Evolutionary conservation across 345 rosid genomes (phyloP).

Genomic region (Camelina sativa): DNA sequence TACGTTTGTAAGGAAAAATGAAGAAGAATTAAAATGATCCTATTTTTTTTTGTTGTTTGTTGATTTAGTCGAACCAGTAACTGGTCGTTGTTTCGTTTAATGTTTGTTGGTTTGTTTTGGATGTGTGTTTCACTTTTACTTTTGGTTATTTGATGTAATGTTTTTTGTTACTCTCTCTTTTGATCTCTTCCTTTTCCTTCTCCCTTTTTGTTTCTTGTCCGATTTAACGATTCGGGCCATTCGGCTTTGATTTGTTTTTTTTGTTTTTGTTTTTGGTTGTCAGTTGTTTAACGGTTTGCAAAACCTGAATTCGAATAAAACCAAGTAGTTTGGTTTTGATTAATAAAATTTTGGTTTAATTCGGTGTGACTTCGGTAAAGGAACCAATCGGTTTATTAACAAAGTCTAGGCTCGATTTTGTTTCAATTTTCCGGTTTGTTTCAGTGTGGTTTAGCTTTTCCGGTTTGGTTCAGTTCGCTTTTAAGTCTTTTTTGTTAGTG

Average conservation of each 20-base stretch:
- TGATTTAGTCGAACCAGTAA: slow-evolving; percentile 33
- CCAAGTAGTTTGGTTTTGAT: neutral
- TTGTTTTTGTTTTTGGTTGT: neutral
- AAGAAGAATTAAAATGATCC: slow-evolving; percentile 34
- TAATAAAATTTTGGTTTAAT: neutral
- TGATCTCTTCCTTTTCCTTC: neutral
- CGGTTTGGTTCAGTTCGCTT: no score
- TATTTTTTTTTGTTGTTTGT: slow-evolving; percentile 16
- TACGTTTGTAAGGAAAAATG: slow-evolving; percentile 39
- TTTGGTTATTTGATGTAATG: slow-evolving; percentile 23
- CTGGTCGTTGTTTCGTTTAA: slow-evolving; percentile 27
- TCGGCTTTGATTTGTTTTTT: neutral
- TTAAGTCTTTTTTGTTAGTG: no score
- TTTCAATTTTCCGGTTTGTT: neutral
- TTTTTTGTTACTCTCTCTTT: neutral
- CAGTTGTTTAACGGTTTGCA: neutral
- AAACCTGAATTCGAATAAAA: neutral
- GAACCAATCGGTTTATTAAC: no score
- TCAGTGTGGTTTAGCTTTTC: neutral
- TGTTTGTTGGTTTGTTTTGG: slow-evolving; percentile 10
- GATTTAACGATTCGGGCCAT: neutral
- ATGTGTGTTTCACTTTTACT: slow-evolving; percentile 16
- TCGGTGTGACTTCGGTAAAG: neutral
- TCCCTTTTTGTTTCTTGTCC: neutral
- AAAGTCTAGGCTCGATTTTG: neutral